phyloP scores from a whole-genome alignment of 257 asterid species.

The Misopates orontium region DNA sequence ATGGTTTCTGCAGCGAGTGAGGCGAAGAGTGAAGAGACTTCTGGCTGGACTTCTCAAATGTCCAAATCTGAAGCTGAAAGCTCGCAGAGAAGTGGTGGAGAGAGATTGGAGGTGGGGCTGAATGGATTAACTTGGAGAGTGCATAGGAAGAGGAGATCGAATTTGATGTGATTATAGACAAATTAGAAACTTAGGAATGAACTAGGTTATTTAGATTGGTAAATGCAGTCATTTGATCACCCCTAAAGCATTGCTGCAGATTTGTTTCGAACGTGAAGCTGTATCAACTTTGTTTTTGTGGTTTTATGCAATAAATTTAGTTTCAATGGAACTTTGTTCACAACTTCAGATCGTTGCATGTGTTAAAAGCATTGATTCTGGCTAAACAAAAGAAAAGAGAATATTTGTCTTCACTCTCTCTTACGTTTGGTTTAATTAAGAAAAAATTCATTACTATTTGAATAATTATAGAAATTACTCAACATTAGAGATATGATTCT shows the following conservation, averaged over 20 bases:
- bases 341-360: too few relatives aligned
- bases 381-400: too few relatives aligned
- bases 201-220: slow-evolving; percentile 24
- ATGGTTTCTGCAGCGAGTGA: slow-evolving; percentile 47
- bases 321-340: slow-evolving; percentile 12
- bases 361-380: too few relatives aligned
- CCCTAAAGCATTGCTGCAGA: slow-evolving; percentile 23
- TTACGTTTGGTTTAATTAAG: too few relatives aligned
- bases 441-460: too few relatives aligned
- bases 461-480: too few relatives aligned
- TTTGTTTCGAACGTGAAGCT: slow-evolving; percentile 22
- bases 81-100: slow-evolving; percentile 41
- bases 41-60: slow-evolving; percentile 45
- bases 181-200: slow-evolving; percentile 18
- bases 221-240: slow-evolving; percentile 11
- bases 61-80: slow-evolving; percentile 50
- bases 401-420: too few relatives aligned
- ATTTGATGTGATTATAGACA: slow-evolving; percentile 44
- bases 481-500: too few relatives aligned
- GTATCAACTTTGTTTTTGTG: slow-evolving; percentile 21
- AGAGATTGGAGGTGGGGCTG: slow-evolving; percentile 38
- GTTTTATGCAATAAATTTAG: slow-evolving; percentile 14
- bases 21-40: slow-evolving; percentile 49
- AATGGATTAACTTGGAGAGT: slow-evolving; percentile 75
- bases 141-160: slow-evolving; percentile 80